Evolutionary conservation across 441 rosid species (phyloP), one percentile per base, ranked within the genome.

Genomic region (Omphalea diandra): DNA sequence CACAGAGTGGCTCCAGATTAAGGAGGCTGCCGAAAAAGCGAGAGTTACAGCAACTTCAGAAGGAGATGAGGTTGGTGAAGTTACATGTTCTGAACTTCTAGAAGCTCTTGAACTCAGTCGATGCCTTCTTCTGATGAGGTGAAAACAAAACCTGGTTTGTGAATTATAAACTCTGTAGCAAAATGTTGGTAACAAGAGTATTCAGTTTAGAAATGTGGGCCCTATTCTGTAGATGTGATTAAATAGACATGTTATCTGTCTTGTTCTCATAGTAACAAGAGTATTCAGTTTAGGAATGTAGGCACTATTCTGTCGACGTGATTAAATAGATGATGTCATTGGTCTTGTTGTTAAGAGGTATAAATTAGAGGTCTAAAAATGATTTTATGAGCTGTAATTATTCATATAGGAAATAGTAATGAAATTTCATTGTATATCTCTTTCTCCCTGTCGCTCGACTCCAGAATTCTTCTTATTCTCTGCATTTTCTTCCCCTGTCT

Each of bases 31-130:
- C 32, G 98, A 91, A 72, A 93, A 88, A 74, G 98, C 98, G 71
- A 90, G 85, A 82, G 90, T 70, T 71, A 77, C 84, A 69, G 93
- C 98, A 67, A 69, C 70, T 76, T 76, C 77, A 4, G 99, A 88
- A 67, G 94, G 94, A 68, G 98, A 91, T 63, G 99, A 87, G 75
- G 87, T 88, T 80, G 96, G 96, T 81, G 96, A 86, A 79, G 82
- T 91, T 79, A 93, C 97, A 36, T 96, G 98, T 74, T 86, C 99
- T 52, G 99, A 96, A 78, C 97, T 96, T 76, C 74, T 90, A 70
- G 99, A 96, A 85, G 99, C 99, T 73, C 98, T 96, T 75, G 99
- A 96, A 73, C 97, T 96, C 60, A 90, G 99, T 57, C 88, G 98
- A 66, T 96, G 99, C 81, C 97, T 96, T 82, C 82, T 91, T 54